phyloP scores from a whole-genome alignment of 257 asterid genomes.

The Echites panduratus region DNA sequence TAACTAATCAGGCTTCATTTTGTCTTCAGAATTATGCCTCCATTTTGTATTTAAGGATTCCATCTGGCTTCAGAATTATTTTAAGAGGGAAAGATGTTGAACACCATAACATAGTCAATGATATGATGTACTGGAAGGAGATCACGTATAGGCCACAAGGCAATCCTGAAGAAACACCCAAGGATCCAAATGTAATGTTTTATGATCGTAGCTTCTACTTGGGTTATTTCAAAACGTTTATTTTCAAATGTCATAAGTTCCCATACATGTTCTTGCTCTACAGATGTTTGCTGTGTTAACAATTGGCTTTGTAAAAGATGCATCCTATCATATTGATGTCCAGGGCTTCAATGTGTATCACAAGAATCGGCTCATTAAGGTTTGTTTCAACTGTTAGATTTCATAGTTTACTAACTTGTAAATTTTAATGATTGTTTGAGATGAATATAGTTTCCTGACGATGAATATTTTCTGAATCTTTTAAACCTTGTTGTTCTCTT shows the following conservation, averaged over 20 bases:
- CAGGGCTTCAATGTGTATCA: constrained; percentile 89
- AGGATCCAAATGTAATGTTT: constrained; percentile 38
- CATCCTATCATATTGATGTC: constrained; percentile 58
- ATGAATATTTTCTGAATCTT: neutral
- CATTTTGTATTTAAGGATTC: constrained; percentile 53
- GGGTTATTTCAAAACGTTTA: neutral
- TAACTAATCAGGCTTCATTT: constrained; percentile 7
- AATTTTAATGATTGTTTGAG: neutral
- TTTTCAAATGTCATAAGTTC: neutral
- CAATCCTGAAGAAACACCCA: constrained; percentile 27
- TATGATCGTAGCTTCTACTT: neutral
- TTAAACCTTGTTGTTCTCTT: neutral
- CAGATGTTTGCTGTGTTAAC: constrained; percentile 46
- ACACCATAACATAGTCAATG: constrained; percentile 46
- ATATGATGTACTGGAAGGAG: constrained; percentile 34
- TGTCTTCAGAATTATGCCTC: constrained; percentile 65
- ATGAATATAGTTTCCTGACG: too few species aligned
- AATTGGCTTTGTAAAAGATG: constrained; percentile 77
- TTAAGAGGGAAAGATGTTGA: constrained; percentile 54
- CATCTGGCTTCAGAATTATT: constrained; percentile 50
- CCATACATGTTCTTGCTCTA: neutral
- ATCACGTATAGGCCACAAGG: constrained; percentile 44
- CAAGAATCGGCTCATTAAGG: constrained; percentile 81
- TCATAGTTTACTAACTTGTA: neutral
- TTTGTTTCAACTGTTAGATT: constrained; percentile 4